Conservation (phyloP, 768 basidiomycete species). For the Suillus occidentalis region DNA sequence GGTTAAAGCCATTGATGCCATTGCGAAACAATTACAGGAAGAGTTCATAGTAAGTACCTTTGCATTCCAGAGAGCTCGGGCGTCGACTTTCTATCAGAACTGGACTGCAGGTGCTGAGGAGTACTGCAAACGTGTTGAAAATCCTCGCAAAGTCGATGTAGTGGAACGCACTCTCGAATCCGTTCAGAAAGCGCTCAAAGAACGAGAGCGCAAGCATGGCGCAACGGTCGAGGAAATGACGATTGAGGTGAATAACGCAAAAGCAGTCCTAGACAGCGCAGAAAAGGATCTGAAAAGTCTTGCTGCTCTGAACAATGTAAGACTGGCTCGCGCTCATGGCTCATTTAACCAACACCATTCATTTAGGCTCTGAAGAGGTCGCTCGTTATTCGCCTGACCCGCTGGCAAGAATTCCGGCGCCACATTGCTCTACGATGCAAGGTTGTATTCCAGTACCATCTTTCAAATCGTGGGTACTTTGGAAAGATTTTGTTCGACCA, state of each 20-base stretch:
- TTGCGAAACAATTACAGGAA: conserved; percentile 50
- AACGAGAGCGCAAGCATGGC: conserved; percentile 75
- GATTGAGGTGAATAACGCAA: conserved; percentile 64
- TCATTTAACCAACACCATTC: conserved; percentile 8
- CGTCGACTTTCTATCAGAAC: conserved; percentile 36
- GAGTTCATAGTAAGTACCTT: conserved; percentile 57
- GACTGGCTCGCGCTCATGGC: conserved; percentile 6
- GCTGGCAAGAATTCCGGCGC: conserved; percentile 87
- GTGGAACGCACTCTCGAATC: conserved; percentile 65
- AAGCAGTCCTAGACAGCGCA: conserved; percentile 56
- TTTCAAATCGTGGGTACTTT: conserved; percentile 84
- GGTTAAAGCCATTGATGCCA: conserved; percentile 45
- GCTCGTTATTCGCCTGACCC: conserved; percentile 59
- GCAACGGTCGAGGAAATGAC: conserved; percentile 78
- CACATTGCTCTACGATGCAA: conserved; percentile 90
- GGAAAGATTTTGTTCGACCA: conserved; percentile 92
- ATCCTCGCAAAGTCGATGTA: conserved; percentile 54
- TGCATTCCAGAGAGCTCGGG: neutral
- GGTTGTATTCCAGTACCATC: conserved; percentile 76
- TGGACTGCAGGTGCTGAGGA: conserved; percentile 67
- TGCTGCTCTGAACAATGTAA: conserved; percentile 63
- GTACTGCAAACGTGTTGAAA: conserved; percentile 57
- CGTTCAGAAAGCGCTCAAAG: conserved; percentile 61
- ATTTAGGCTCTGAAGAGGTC: conserved; percentile 66
- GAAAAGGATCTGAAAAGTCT: conserved; percentile 65